Percentiles rank a stretch among this genome's conserved stretches.
Conservation (phyloP, 805 yeast species). For the Lachancea fermentati region DNA sequence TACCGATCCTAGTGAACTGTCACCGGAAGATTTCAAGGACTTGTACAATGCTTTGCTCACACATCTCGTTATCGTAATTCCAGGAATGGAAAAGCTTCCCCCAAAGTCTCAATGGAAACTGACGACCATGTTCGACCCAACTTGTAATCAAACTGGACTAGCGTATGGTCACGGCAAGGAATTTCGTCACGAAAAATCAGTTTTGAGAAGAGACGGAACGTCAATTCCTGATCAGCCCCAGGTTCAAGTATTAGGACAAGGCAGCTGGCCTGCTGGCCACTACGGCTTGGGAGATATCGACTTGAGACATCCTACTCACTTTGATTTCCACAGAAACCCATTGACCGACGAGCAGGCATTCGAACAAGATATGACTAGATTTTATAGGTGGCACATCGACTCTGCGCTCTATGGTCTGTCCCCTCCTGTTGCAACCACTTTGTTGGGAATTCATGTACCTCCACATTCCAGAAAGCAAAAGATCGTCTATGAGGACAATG, state of each 20-base stretch:
- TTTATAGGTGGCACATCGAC: constrained; percentile 92
- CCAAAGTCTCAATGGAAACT: constrained; percentile 73
- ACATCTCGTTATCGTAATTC: constrained; percentile 69
- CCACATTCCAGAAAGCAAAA: constrained; percentile 55
- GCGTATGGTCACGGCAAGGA: constrained; percentile 84
- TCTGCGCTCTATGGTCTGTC: constrained; percentile 81
- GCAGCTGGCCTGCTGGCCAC: constrained; percentile 55
- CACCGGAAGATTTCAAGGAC: constrained; percentile 56
- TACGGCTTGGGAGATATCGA: constrained; percentile 49
- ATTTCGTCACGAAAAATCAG: constrained; percentile 57
- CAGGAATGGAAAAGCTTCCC: constrained; percentile 57
- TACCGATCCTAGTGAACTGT: constrained; percentile 66
- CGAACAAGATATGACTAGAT: constrained; percentile 60
- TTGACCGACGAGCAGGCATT: constrained; percentile 60
- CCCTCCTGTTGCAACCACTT: constrained; percentile 82
- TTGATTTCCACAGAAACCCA: constrained; percentile 66
- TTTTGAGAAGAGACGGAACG: constrained; percentile 73
- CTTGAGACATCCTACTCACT: constrained; percentile 81
- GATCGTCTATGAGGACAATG: constrained; percentile 61
- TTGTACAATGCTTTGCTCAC: constrained; percentile 61
- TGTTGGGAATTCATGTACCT: constrained; percentile 79
- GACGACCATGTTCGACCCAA: constrained; percentile 75
- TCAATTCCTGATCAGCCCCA: constrained; percentile 81
- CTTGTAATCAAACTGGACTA: constrained; percentile 44
- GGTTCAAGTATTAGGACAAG: constrained; percentile 87